Evolutionary conservation across 75 land plant genomes (phyloP), one percentile per base, ranked within the genome.

Genomic region (Adiantum capillusveneris): DNA sequence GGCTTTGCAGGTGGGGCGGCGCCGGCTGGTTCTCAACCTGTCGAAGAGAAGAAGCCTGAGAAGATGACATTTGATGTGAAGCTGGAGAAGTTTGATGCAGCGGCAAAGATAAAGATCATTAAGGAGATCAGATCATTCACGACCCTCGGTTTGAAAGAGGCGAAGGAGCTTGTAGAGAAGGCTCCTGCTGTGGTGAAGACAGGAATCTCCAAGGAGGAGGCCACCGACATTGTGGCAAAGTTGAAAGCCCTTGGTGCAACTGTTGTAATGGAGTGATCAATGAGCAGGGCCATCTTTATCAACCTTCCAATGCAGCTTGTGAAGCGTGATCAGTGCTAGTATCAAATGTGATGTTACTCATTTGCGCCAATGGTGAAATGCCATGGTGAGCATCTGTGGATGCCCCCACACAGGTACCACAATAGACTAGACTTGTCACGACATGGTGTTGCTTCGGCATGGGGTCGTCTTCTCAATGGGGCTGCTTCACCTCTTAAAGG

Each of bases 231-330:
- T 9, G 72, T 87, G 13, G 84, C 81, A 60, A 87, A 87, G 67
- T 71, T 87, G 25, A 87, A 84, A 44, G 84, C 75, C 58, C 84
- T 72, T 26, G 88, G 92, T 21, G 92, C 88, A 36, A 74, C 73
- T 50, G 92, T 88, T 7, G 80, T 79, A 1, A 87, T 87, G 92
- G 92, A 84, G 28, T 87, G 37, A 34, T n/a, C n/a, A n/a, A n/a
- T n/a, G n/a, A n/a, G n/a, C n/a, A n/a, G n/a, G n/a, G n/a, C n/a
- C n/a, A n/a, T n/a, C n/a, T n/a, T n/a, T n/a, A n/a, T n/a, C n/a
- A n/a, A n/a, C n/a, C n/a, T n/a, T n/a, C n/a, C n/a, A n/a, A n/a
- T n/a, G n/a, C n/a, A n/a, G n/a, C n/a, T n/a, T n/a, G n/a, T n/a
- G n/a, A n/a, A n/a, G n/a, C n/a, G n/a, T n/a, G n/a, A n/a, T n/a